Evolutionary conservation across 768 basidiomycete genomes (phyloP).

Genomic region (Suillus bovinus): DNA sequence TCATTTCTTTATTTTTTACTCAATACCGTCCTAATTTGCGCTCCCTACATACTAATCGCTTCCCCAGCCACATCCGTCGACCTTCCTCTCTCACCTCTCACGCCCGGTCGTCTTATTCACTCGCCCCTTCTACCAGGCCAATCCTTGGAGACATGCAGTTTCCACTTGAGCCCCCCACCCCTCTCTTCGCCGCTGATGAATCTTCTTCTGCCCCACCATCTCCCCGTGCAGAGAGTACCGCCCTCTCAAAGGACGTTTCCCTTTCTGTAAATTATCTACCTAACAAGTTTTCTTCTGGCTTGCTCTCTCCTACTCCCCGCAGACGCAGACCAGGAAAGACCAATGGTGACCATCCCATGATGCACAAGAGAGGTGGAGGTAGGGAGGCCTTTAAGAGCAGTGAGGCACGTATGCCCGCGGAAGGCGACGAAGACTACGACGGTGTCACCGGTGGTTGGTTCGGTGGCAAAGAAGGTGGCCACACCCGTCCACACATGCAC

Average conservation of each 20-base stretch:
- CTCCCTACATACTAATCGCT: neutral
- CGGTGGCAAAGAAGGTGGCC: conserved; percentile 39
- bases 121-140: conserved; percentile 48
- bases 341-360: conserved; percentile 25
- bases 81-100: conserved; percentile 38
- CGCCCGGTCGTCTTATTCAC: conserved; percentile 45
- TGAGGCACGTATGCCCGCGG: conserved; percentile 52
- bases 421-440: conserved; percentile 59
- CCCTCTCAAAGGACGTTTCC: conserved; percentile 24
- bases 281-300: conserved; percentile 62
- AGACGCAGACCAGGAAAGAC: conserved; percentile 32
- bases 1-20: neutral
- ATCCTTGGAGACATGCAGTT: conserved; percentile 40
- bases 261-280: conserved; percentile 77
- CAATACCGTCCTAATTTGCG: neutral
- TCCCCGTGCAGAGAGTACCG: conserved; percentile 11
- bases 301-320: conserved; percentile 43
- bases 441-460: conserved; percentile 40
- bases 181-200: conserved; percentile 36
- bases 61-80: conserved; percentile 8
- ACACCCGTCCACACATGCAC: conserved; percentile 44
- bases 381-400: conserved; percentile 61
- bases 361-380: conserved; percentile 70
- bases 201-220: conserved; percentile 21
- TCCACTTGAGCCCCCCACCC: conserved; percentile 40